Conservation (phyloP, 371 early-diverging fungal species). For the Mucor racemosus region DNA sequence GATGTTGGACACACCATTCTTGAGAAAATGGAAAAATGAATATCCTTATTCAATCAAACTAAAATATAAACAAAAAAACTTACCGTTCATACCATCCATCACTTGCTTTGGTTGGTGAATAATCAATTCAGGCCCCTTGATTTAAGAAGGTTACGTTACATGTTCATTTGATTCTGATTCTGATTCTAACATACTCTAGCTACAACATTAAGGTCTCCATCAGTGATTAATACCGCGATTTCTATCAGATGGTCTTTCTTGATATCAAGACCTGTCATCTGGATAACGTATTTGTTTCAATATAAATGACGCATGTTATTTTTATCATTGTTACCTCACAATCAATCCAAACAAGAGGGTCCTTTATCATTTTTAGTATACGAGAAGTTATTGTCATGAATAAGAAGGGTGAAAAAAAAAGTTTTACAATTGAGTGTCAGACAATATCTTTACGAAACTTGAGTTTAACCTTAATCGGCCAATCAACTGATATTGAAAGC, state of each 20-base stretch:
- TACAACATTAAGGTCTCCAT: constrained; percentile 79
- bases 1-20: constrained; percentile 91
- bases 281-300: not conserved
- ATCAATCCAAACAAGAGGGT: constrained; percentile 90
- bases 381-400: not conserved
- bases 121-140: constrained; percentile 76
- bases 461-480: not conserved
- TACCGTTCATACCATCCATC: constrained; percentile 85
- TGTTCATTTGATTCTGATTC: not conserved
- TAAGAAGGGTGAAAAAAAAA: constrained; percentile 1
- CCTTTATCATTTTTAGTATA: constrained; percentile 37
- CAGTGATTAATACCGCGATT: constrained; percentile 88
- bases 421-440: not conserved
- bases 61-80: not conserved
- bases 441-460: not conserved
- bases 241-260: constrained; percentile 79
- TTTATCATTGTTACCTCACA: constrained; percentile 62
- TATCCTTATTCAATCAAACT: not conserved
- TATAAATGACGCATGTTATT: not conserved
- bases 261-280: constrained; percentile 77
- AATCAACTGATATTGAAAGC: not conserved
- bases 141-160: not conserved
- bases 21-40: not conserved
- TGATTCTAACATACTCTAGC: constrained; percentile 67
- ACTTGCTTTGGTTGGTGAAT: constrained; percentile 79